A percentile compares a stretch with the other conserved stretches of the same genome.
Evolutionary conservation across 169 alveolate genomes (phyloP).

Genomic region (Eimeria brunetti): DNA sequence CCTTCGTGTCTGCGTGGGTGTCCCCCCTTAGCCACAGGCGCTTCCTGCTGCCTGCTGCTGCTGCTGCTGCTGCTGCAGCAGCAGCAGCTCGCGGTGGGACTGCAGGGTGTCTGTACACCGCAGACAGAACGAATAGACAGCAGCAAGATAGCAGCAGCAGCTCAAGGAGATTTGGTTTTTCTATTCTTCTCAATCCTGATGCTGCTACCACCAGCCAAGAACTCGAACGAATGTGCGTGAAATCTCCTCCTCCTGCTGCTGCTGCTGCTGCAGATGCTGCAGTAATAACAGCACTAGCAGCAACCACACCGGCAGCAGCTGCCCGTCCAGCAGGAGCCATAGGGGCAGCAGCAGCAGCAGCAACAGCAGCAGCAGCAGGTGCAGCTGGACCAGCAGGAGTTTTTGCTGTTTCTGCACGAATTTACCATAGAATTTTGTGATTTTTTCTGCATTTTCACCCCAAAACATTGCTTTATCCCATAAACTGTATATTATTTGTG

Average conservation of each 20-base stretch:
- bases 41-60: too few species aligned
- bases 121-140: background rate
- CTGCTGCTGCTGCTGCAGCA: background rate
- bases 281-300: background rate
- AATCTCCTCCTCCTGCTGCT: background rate
- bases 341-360: background rate
- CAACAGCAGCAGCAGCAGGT: background rate
- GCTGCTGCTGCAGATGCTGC: background rate
- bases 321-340: background rate
- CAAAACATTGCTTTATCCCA: too few species aligned
- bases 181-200: constrained; percentile 16
- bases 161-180: background rate
- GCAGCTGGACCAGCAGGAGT: too few species aligned
- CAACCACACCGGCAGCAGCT: background rate
- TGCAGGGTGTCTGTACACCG: background rate
- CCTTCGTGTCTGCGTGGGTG: background rate
- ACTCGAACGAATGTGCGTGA: background rate
- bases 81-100: background rate
- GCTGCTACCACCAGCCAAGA: constrained; percentile 2
- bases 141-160: too few species aligned
- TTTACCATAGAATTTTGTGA: too few species aligned
- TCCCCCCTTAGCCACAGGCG: background rate
- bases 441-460: too few species aligned
- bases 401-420: too few species aligned
- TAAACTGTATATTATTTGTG: too few species aligned